These are phyloP conservation scores for Fagus crenata DNA, from an alignment of 306 rosid genomes.

Conservation along the genomic window DNA sequence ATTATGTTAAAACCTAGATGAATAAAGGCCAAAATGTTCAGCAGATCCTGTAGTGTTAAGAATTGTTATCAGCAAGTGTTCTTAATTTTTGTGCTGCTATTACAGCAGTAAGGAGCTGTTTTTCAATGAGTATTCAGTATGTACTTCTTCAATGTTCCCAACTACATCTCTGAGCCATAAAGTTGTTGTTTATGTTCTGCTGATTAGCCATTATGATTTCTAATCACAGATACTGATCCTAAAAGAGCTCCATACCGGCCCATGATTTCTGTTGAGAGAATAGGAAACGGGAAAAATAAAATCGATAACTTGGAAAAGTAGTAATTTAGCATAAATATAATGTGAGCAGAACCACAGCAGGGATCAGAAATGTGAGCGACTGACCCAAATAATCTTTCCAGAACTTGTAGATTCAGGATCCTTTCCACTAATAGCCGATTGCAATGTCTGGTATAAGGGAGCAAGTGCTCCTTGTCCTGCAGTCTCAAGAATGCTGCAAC, in stretches of 20 bases:
- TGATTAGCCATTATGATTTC: neutral
- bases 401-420: slow-evolving; percentile 58
- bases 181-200: neutral
- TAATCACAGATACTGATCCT: neutral
- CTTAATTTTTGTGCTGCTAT: neutral
- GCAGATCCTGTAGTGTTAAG: neutral
- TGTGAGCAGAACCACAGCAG: neutral
- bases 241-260: neutral
- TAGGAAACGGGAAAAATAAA: neutral
- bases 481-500: slow-evolving; percentile 86
- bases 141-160: neutral
- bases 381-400: slow-evolving; percentile 69
- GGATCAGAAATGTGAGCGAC: slow-evolving; percentile 29
- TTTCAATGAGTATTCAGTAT: neutral
- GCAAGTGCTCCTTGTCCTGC: slow-evolving; percentile 83
- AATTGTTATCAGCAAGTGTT: neutral
- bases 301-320: neutral
- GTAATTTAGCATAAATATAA: neutral
- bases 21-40: too few species aligned
- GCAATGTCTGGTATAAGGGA: slow-evolving; percentile 58
- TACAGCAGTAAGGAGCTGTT: slow-evolving; percentile 2
- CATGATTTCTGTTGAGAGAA: neutral
- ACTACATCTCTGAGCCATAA: neutral
- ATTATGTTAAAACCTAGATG: neutral
- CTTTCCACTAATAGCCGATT: slow-evolving; percentile 53